Conservation (phyloP, 176 grass and related monocot genomes). For the Thinopyrum elongatum region DNA sequence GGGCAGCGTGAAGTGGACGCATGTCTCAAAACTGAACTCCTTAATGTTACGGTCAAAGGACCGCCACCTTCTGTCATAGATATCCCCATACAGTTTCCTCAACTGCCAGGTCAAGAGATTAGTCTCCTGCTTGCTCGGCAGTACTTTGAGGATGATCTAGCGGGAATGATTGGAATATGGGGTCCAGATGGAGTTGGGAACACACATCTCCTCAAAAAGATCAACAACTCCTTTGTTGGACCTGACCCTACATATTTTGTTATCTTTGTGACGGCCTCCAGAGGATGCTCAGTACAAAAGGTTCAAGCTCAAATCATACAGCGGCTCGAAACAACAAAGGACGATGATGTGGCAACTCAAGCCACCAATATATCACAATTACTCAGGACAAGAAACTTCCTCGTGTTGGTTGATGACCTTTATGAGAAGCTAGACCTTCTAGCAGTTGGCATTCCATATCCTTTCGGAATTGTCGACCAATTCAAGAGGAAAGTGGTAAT, state of each 20-base stretch:
- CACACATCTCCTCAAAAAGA: background rate
- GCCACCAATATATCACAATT: background rate
- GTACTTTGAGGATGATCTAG: background rate
- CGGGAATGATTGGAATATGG: background rate
- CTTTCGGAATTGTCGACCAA: rapidly evolving
- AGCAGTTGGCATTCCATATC: background rate
- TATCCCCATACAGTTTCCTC: background rate
- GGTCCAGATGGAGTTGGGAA: background rate
- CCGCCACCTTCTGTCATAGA: background rate
- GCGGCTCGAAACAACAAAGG: background rate
- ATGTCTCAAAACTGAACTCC: background rate
- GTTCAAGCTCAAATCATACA: background rate
- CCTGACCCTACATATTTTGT: background rate
- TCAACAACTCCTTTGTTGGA: background rate
- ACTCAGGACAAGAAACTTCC: background rate
- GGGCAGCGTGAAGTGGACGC: rapidly evolving
- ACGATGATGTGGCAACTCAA: background rate
- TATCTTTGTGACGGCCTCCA: background rate
- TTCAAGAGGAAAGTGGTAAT: background rate
- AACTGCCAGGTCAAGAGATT: background rate
- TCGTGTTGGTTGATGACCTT: background rate
- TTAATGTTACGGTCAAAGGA: background rate
- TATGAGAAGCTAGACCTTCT: background rate
- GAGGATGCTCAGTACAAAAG: background rate
- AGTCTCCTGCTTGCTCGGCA: too few relatives aligned